These are phyloP conservation scores for Calophaca sinica DNA, from an alignment of 306 rosid species.

Conservation along the genomic window DNA sequence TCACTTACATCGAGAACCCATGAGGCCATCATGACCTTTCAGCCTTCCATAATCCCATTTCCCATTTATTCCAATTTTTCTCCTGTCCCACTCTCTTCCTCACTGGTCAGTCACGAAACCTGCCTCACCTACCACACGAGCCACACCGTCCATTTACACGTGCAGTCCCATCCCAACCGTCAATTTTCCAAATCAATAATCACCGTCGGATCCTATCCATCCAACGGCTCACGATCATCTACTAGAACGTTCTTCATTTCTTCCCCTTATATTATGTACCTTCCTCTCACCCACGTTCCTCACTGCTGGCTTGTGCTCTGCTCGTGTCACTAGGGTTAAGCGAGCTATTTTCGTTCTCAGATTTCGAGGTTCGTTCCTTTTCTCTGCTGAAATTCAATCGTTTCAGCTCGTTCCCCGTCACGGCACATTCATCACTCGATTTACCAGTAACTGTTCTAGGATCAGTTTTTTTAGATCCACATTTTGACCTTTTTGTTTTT, in stretches of 20 bases:
- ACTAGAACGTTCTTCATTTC: constrained; percentile 56
- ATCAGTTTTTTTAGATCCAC: constrained; percentile 30
- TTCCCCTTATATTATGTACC: constrained; percentile 48
- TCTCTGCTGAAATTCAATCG: not conserved
- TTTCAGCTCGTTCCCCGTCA: not conserved
- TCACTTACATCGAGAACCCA: not conserved
- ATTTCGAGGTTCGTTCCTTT: constrained; percentile 39
- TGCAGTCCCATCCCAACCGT: constrained; percentile 37
- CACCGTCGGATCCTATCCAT: not conserved
- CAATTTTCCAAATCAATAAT: not conserved
- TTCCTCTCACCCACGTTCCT: not conserved
- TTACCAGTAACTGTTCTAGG: not conserved
- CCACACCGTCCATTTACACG: constrained; percentile 28
- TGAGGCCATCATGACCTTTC: not conserved
- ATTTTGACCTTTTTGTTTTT: not conserved
- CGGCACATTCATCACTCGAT: not conserved
- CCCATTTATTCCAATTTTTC: not conserved
- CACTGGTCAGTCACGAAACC: constrained; percentile 23
- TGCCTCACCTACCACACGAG: constrained; percentile 34
- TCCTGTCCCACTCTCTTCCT: not conserved
- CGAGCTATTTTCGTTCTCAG: not conserved
- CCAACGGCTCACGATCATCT: constrained; percentile 33
- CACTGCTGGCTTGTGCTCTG: constrained; percentile 49
- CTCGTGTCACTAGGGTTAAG: constrained; percentile 51
- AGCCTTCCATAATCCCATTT: not conserved